A percentile compares a stretch with the other conserved stretches of the same genome.
These are phyloP conservation scores for Termitomyces sp. DNA, from an alignment of 768 basidiomycete genomes.

Conservation along the genomic window DNA sequence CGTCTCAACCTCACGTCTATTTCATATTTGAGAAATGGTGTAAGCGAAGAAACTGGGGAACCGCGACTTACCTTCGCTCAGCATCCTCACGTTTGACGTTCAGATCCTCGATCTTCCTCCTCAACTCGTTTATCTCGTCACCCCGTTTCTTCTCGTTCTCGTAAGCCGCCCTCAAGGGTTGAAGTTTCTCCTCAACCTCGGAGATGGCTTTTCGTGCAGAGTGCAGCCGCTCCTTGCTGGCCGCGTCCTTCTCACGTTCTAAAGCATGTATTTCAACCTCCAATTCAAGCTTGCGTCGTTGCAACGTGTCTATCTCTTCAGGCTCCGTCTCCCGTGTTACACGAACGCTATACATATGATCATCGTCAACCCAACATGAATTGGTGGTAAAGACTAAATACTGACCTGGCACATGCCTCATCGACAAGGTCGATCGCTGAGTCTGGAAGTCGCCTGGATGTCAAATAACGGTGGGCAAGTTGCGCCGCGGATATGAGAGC, in stretches of 20 bases:
- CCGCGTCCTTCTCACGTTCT: slow-evolving; percentile 86
- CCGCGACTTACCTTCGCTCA: slow-evolving; percentile 63
- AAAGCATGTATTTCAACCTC: slow-evolving; percentile 95
- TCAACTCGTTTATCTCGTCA: slow-evolving; percentile 72
- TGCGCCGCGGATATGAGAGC: slow-evolving; percentile 88
- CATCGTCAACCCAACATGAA: slow-evolving; percentile 1
- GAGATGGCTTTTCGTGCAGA: slow-evolving; percentile 74
- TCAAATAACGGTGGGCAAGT: slow-evolving; percentile 91
- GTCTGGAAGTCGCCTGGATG: slow-evolving; percentile 75
- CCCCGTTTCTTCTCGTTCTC: slow-evolving; percentile 82
- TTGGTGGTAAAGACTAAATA: too few relatives aligned
- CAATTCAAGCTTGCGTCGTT: slow-evolving; percentile 84
- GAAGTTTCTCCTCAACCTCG: slow-evolving; percentile 80
- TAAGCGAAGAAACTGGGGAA: neutral
- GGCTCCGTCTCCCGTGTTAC: slow-evolving; percentile 94
- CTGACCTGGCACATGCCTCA: slow-evolving; percentile 85
- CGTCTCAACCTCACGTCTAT: slow-evolving; percentile 64
- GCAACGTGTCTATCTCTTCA: slow-evolving; percentile 88
- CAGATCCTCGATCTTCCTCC: slow-evolving; percentile 86
- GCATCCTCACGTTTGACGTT: slow-evolving; percentile 92
- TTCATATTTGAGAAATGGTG: slow-evolving; percentile 15
- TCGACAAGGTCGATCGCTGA: slow-evolving; percentile 91
- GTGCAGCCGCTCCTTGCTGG: slow-evolving; percentile 80
- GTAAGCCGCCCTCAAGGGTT: slow-evolving; percentile 80
- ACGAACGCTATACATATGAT: slow-evolving; percentile 55